Evolutionary conservation across 441 rosid species (phyloP).

Genomic region (Gossypium schwendimanii): DNA sequence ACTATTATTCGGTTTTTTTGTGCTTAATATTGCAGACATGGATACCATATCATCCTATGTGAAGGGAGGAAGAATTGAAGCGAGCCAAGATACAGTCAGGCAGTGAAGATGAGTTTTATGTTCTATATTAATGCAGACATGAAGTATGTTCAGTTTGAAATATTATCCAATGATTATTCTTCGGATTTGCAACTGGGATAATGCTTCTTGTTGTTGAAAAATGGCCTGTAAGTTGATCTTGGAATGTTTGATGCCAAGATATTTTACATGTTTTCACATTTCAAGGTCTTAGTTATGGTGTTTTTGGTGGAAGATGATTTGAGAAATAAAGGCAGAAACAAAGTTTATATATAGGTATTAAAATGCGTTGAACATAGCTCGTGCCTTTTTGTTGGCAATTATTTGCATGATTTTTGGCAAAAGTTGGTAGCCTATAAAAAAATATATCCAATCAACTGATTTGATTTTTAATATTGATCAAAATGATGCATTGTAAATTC

Average conservation of each 20-base stretch:
- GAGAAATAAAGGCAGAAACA: not conserved
- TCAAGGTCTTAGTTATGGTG: not conserved
- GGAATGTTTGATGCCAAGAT: constrained; percentile 1
- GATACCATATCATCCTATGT: constrained; percentile 71
- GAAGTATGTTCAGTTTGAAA: constrained; percentile 4
- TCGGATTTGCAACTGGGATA: constrained; percentile 2
- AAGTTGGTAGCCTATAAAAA: too few species aligned
- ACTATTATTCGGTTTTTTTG: constrained; percentile 1
- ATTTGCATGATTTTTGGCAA: too few species aligned
- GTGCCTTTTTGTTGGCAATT: too few species aligned
- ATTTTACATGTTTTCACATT: not conserved
- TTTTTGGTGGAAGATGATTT: not conserved
- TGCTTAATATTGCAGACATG: constrained; percentile 51
- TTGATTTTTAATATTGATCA: too few species aligned
- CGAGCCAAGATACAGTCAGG: not conserved
- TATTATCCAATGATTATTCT: not conserved
- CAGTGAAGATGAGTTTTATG: not conserved
- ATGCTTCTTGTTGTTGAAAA: not conserved
- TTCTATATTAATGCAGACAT: not conserved
- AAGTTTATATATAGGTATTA: not conserved
- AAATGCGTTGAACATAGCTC: not conserved
- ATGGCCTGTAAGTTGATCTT: not conserved
- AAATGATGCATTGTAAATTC: too few species aligned
- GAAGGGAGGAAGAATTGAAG: constrained; percentile 88
- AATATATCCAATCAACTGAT: too few species aligned